phyloP scores from a whole-genome alignment of 2,329 filamentous ascomycete species.

The Fusarium sarcochroum region DNA sequence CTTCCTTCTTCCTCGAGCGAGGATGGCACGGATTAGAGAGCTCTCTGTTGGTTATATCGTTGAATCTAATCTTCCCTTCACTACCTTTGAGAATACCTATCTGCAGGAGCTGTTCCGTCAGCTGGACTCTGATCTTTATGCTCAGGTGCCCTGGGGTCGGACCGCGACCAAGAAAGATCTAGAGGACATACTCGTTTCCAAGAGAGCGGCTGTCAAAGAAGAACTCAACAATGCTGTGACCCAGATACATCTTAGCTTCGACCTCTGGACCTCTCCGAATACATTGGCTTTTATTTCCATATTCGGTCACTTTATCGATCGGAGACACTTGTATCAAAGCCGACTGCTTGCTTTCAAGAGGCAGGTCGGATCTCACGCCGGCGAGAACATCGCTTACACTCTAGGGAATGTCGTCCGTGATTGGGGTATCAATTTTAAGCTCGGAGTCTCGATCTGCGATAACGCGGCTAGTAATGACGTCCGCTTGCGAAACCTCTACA shows the following conservation, averaged over 20 bases:
- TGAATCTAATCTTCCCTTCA: conserved; percentile 18
- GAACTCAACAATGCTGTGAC: no score
- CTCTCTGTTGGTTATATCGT: conserved; percentile 21
- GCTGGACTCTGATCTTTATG: conserved; percentile 12
- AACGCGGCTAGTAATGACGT: not conserved
- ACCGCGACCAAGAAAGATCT: conserved; percentile 15
- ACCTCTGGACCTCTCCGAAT: no score
- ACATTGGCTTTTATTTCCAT: no score
- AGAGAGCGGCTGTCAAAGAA: no score
- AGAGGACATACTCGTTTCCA: conserved; percentile 11
- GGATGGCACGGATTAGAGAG: conserved; percentile 20
- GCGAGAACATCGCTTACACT: no score
- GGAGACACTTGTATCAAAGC: no score
- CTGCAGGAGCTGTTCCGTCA: conserved; percentile 20
- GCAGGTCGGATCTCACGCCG: no score
- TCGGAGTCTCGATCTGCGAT: not conserved
- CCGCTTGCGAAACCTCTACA: not conserved
- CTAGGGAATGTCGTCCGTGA: no score
- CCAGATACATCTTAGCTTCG: no score
- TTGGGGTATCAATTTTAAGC: not conserved
- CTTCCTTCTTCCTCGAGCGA: conserved; percentile 19
- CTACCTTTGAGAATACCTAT: conserved; percentile 17
- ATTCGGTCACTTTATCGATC: no score
- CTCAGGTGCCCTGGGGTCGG: conserved; percentile 8
- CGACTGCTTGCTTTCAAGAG: no score